Evolutionary conservation across 1,284 basidiomycete species (phyloP).

Genomic region (Kalmanozyma brasiliensis): DNA sequence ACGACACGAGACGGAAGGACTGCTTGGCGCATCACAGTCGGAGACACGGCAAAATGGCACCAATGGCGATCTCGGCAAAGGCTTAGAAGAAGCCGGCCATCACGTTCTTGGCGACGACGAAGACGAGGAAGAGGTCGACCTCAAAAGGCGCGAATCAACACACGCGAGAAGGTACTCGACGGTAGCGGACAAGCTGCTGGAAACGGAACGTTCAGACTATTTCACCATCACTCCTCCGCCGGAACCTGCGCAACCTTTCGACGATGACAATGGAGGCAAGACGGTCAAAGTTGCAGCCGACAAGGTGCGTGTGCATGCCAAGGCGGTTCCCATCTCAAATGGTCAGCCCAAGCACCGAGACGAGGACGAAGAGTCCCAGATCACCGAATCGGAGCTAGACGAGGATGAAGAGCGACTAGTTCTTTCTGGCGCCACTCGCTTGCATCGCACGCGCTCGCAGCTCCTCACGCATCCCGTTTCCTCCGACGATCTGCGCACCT

Average conservation of each 20-base stretch:
- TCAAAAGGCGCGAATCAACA: constrained; percentile 8
- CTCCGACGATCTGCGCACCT: constrained; percentile 9
- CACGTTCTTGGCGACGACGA: constrained; percentile 32
- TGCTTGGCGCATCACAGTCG: constrained; percentile 13
- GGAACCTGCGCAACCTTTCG: constrained; percentile 13
- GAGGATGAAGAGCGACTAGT: constrained; percentile 52
- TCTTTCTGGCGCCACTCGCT: constrained; percentile 43
- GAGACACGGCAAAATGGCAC: neutral
- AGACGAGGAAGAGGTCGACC: constrained; percentile 11
- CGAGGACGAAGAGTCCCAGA: constrained; percentile 30
- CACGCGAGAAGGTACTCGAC: constrained; percentile 11
- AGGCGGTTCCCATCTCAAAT: constrained; percentile 8
- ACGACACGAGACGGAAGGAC: constrained; percentile 25
- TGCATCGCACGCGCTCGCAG: constrained; percentile 47
- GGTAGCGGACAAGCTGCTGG: constrained; percentile 17
- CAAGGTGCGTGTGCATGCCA: constrained; percentile 33
- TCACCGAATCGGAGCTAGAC: constrained; percentile 51
- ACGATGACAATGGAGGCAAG: constrained; percentile 11
- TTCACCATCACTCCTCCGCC: constrained; percentile 37
- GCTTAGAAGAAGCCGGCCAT: constrained; percentile 5
- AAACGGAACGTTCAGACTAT: constrained; percentile 40
- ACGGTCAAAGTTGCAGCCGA: constrained; percentile 10
- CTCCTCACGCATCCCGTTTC: constrained; percentile 23
- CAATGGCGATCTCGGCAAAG: constrained; percentile 8
- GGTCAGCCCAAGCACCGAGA: constrained; percentile 4